Percentiles rank a stretch among this genome's conserved stretches.
Conservation (phyloP, 1,284 basidiomycete genomes). For the Rhodotorula sp. region DNA sequence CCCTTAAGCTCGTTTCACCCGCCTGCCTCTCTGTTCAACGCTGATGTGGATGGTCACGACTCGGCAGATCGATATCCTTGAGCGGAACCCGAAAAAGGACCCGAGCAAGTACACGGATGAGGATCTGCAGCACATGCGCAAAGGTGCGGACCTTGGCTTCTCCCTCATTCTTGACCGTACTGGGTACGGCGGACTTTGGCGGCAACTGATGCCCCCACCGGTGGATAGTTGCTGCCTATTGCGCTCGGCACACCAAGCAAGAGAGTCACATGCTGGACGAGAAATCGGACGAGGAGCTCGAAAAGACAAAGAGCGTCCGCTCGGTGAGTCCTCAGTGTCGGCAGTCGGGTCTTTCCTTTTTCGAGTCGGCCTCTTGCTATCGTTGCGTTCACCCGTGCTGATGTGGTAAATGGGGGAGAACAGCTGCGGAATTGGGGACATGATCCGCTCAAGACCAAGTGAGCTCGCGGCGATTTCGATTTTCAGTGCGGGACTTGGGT, state of each 20-base stretch:
- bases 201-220: not conserved
- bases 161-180: too few species aligned
- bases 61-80: slow-evolving; percentile 45
- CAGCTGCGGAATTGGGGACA: slow-evolving; percentile 38
- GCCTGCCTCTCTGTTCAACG: not conserved
- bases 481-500: not conserved
- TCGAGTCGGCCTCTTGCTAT: not conserved
- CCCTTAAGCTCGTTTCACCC: too few species aligned
- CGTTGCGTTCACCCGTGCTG: too few species aligned
- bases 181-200: not conserved
- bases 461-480: too few species aligned
- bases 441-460: slow-evolving; percentile 10
- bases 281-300: slow-evolving; percentile 16
- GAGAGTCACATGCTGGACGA: slow-evolving; percentile 13
- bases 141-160: slow-evolving; percentile 28
- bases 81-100: slow-evolving; percentile 47
- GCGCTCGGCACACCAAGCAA: slow-evolving; percentile 48
- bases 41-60: not conserved
- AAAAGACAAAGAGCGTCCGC: slow-evolving; percentile 15
- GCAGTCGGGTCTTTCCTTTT: not conserved
- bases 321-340: not conserved
- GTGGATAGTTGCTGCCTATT: slow-evolving; percentile 45
- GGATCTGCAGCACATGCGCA: slow-evolving; percentile 48
- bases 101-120: slow-evolving; percentile 46
- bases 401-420: not conserved